phyloP scores from a whole-genome alignment of 2,329 filamentous ascomycete species.

The Fusarium torulosum region DNA sequence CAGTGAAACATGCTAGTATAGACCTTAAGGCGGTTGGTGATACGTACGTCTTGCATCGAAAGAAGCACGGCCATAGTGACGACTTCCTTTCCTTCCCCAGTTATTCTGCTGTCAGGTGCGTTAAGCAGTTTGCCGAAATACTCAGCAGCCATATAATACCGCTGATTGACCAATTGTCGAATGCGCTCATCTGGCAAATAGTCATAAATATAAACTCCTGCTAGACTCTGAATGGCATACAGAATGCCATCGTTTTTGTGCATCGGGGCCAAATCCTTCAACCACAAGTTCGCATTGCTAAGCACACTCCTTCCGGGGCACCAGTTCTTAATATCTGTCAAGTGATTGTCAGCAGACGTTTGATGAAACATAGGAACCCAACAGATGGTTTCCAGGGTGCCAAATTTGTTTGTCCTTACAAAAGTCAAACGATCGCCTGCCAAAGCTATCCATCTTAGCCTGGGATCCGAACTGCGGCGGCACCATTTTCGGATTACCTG shows the following conservation, averaged over 20 bases:
- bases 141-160: conserved; percentile 49
- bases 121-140: conserved; percentile 50
- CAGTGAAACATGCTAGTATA: neutral
- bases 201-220: conserved; percentile 58
- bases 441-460: conserved; percentile 52
- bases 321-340: conserved; percentile 55
- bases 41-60: conserved; percentile 57
- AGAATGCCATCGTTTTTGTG: conserved; percentile 52
- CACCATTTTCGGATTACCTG: conserved; percentile 42
- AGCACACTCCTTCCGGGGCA: conserved; percentile 57
- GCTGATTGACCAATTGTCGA: conserved; percentile 51
- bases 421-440: conserved; percentile 53
- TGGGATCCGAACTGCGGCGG: conserved; percentile 51
- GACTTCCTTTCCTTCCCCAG: conserved; percentile 49
- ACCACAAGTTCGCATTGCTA: conserved; percentile 55
- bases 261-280: conserved; percentile 57
- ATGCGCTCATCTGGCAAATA: conserved; percentile 53
- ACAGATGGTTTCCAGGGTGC: neutral
- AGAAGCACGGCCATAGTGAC: conserved; percentile 55
- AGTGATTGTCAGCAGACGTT: conserved; percentile 11
- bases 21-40: neutral
- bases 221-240: conserved; percentile 56
- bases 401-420: conserved; percentile 47
- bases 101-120: conserved; percentile 36
- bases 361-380: neutral